phyloP scores from a whole-genome alignment of 495 filamentous ascomycete genomes.

The Penicillium silybi region DNA sequence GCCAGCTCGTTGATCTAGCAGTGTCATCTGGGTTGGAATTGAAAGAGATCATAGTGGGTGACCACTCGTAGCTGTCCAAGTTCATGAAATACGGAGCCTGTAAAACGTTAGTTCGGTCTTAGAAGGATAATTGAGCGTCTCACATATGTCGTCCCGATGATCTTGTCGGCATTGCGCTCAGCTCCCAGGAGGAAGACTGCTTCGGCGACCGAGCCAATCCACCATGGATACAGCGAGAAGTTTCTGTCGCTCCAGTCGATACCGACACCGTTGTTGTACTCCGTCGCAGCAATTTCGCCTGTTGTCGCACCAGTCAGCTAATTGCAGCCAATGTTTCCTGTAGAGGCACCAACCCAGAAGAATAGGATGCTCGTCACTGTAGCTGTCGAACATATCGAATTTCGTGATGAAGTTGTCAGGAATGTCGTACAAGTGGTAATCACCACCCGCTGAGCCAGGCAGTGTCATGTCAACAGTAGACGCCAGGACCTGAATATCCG shows the following conservation, averaged over 20 bases:
- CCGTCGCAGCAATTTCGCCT: conserved; percentile 52
- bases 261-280: conserved; percentile 31
- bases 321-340: background rate
- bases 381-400: conserved; percentile 55
- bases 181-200: conserved; percentile 63
- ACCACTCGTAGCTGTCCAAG: conserved; percentile 45
- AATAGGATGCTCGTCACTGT: conserved; percentile 33
- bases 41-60: conserved; percentile 43
- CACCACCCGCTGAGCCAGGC: conserved; percentile 37
- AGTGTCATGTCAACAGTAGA: conserved; percentile 39
- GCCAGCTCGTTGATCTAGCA: conserved; percentile 42
- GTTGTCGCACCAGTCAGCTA: background rate
- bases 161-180: conserved; percentile 59
- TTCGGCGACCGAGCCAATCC: conserved; percentile 51
- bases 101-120: conserved; percentile 9
- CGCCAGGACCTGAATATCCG: conserved; percentile 45
- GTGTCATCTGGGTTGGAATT: conserved; percentile 38
- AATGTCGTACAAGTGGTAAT: conserved; percentile 47
- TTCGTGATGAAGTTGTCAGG: conserved; percentile 47
- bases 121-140: conserved; percentile 13
- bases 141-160: conserved; percentile 38
- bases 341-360: conserved; percentile 46
- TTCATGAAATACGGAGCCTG: conserved; percentile 49
- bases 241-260: conserved; percentile 29
- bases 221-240: conserved; percentile 50